phyloP scores from a whole-genome alignment of 2,329 filamentous ascomycete species.

The Dactylellina haptotyla region DNA sequence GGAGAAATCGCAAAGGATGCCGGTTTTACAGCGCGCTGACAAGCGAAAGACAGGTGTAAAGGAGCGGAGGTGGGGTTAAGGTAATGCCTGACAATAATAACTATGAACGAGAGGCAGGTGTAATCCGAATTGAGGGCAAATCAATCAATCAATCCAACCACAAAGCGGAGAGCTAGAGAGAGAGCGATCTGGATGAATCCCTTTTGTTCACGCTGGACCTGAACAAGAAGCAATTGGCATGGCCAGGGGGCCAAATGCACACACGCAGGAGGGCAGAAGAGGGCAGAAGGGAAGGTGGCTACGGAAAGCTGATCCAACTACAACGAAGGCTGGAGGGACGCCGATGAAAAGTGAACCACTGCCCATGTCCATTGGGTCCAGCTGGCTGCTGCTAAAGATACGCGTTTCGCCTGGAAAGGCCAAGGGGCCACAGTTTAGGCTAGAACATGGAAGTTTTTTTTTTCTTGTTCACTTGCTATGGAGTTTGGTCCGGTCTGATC shows the following conservation, averaged over 20 bases:
- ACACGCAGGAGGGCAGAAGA: constrained; percentile 5
- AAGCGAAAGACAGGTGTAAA: constrained; percentile 25
- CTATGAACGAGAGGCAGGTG: constrained; percentile 22
- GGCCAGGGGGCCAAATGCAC: constrained; percentile 5
- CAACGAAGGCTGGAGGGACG: constrained; percentile 36
- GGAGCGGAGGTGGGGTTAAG: constrained; percentile 33
- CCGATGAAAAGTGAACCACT: constrained; percentile 1
- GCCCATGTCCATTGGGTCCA: background rate
- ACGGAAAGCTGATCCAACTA: constrained; percentile 29
- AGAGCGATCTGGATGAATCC: constrained; percentile 6
- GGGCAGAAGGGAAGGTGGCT: constrained; percentile 46
- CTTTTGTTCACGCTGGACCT: constrained; percentile 5
- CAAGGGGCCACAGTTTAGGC: constrained; percentile 48
- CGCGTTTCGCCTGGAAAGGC: constrained; percentile 10
- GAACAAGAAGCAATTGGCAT: constrained; percentile 6
- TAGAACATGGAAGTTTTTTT: constrained; percentile 32
- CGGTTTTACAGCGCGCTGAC: constrained; percentile 10
- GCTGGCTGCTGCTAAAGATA: background rate
- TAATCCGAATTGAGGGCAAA: constrained; percentile 4
- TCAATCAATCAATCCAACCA: constrained; percentile 22
- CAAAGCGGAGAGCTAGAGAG: constrained; percentile 5
- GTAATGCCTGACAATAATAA: constrained; percentile 13
- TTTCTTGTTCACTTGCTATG: background rate
- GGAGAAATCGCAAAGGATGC: constrained; percentile 2
- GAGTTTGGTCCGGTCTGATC: background rate